Evolutionary conservation across 257 asterid species (phyloP).

Genomic region (Solanum peruvianum): DNA sequence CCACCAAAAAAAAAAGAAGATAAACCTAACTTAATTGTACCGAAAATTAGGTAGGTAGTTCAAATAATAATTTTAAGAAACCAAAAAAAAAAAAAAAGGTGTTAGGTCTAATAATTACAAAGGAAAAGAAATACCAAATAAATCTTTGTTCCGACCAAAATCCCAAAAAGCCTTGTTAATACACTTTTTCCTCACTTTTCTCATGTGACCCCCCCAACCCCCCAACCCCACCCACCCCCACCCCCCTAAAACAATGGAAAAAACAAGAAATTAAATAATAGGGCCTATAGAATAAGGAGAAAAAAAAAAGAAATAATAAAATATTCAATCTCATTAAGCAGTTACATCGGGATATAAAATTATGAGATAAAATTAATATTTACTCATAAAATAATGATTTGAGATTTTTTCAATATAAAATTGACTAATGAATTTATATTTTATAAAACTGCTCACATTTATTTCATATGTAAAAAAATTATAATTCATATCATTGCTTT

Average conservation of each 20-base stretch:
- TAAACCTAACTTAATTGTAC: neutral
- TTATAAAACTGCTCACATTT: neutral
- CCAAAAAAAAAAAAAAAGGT: neutral
- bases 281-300: neutral
- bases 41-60: neutral
- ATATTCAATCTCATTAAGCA: neutral
- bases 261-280: neutral
- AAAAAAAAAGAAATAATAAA: neutral
- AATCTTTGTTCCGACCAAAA: neutral
- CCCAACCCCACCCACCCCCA: too few species aligned
- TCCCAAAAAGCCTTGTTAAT: neutral
- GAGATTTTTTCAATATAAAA: too few species aligned
- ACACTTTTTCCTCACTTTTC: neutral
- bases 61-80: too few species aligned
- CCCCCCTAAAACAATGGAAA: neutral
- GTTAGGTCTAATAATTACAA: neutral
- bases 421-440: too few species aligned
- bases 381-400: too few species aligned
- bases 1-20: neutral
- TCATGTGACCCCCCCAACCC: too few species aligned
- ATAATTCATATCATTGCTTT: too few species aligned
- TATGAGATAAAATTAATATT: too few species aligned
- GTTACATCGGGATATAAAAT: too few species aligned
- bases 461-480: too few species aligned
- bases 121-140: neutral